These are phyloP conservation scores for Phaeosphaeria sp. DNA, from an alignment of 2,329 filamentous ascomycete species.

Conservation along the genomic window DNA sequence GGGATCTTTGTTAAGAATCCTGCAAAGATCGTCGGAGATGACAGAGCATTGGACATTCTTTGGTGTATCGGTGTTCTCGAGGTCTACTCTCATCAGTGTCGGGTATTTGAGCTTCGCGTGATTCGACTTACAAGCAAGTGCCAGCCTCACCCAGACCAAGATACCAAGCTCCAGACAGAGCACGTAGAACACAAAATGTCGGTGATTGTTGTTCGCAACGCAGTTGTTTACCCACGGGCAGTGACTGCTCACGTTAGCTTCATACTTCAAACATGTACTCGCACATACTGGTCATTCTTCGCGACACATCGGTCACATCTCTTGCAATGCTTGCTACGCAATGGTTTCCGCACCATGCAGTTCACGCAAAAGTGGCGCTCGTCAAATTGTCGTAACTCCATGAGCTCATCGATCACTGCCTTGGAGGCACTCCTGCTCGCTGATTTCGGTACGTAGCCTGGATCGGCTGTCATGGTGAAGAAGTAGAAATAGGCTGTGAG, in stretches of 20 bases:
- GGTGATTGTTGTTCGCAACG: conserved; percentile 92
- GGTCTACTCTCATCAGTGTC: conserved; percentile 60
- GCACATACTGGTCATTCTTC: conserved; percentile 90
- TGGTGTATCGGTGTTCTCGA: conserved; percentile 64
- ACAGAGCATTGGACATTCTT: conserved; percentile 68
- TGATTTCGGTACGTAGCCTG: conserved; percentile 90
- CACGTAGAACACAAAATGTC: conserved; percentile 93
- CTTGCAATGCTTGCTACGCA: conserved; percentile 95
- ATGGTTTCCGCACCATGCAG: conserved; percentile 91
- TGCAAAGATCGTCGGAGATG: conserved; percentile 76
- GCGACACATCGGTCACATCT: conserved; percentile 91
- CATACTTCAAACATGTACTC: neutral
- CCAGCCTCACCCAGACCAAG: conserved; percentile 71
- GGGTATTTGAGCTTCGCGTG: neutral
- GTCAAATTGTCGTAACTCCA: conserved; percentile 87
- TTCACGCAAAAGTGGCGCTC: conserved; percentile 91
- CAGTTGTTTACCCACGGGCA: conserved; percentile 99
- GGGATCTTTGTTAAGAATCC: conserved; percentile 77
- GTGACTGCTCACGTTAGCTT: conserved; percentile 65
- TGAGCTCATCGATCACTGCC: conserved; percentile 83
- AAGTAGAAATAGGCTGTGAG: conserved; percentile 86
- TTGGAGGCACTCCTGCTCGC: conserved; percentile 90
- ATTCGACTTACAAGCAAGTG: conserved; percentile 69
- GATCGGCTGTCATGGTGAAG: conserved; percentile 84
- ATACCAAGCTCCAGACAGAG: conserved; percentile 79